Evolutionary conservation across 2,329 filamentous ascomycete species (phyloP), one percentile per base, ranked within the genome.

Genomic region (Verticillium dahliae): DNA sequence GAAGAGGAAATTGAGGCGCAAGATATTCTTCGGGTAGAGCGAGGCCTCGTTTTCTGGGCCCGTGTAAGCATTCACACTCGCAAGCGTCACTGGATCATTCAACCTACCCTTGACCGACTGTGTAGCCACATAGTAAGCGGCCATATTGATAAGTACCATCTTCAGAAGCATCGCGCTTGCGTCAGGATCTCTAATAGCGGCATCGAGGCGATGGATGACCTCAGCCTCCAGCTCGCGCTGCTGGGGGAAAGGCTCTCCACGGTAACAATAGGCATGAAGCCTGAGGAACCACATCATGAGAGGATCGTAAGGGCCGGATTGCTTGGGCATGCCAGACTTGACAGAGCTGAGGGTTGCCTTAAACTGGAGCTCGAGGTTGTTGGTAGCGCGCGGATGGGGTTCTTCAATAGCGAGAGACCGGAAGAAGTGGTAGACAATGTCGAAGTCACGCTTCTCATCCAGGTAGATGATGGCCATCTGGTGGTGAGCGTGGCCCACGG

Each of bases 401-500:
- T 88, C 81, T 59, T 87, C 81, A 37, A 91, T 88, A 9, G 88
- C 87, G 67, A 95, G 82, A 15, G 93, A 89, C 65, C 93, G 88
- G 71, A 97, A 95, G 50, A 98, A 85, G 73, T 97, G 88, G 74
- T 97, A 98, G 35, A 96, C 89, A 10, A 92, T 88, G 64, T 92
- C 86, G 58, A 98, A 83, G 71, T 96, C 90, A 67, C 94, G 89
- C 62, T 84, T 85, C 68, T 93, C 86, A 60, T 90, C 88, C 57
- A 91, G 83, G 63, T 90, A 89, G 62, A 98, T 89, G 39, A 98
- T 90, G 39, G 91, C 93, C 73, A 95, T 86, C 74, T 98, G 95
- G 70, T 99, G 94, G 70, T 96, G 90, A 15, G 92, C 90, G 65
- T 88, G 85, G 35, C 94, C 94, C 56, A 90, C 92, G 18, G 85